Base-by-base conservation (phyloP, 768 basidiomycete genomes). In the Cystofilobasidium ferigula region DNA sequence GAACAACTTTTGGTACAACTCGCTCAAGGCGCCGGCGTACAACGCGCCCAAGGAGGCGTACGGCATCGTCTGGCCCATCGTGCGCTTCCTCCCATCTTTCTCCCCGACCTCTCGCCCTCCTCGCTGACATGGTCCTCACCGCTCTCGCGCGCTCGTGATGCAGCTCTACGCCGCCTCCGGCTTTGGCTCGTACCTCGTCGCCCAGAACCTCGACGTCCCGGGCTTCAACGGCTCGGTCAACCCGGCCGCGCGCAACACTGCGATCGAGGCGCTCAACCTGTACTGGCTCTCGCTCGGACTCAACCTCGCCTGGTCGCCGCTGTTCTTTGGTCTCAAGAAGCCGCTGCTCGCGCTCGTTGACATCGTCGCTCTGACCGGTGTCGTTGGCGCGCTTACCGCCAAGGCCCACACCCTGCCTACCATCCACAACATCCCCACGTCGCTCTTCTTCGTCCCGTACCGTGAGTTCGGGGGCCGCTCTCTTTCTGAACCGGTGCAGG, bases 201-300 rank as follows among this genome's bases (percentile, higher is more conserved):
- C 62, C 26, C 61, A 68, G 67, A 68, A 62, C 67, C 61, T 68
- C 43, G 67, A 68, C 53, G 56, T 48, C 28, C 59, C 65, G 38
- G 59, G 40, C 24, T 18, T 32, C 56, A 45, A 30, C 24, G 63
- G 63, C 32, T 47, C 57, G 24, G 18, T 58, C 28, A 64, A 64
- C 63, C 63, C 38, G 35, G 8, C 57, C 24, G 61, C 67, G 38
- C 67, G 61, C 57, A n/a, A 57, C 43, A 68, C 67, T 16, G 67
- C 67, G 38, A 57, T 62, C 56, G 67, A 68, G 30, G 43, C 36
- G 35, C 62, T 68, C 22, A 68, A 68, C 67, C 51, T 68, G 10
- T 68, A 68, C 61, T 68, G 67, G 61, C 43, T 63, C 38, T 62
- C 61, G n/a, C 56, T 68, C 40, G 67, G 36, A 20, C 40, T 58